Evolutionary conservation across 2,329 filamentous ascomycete genomes (phyloP).

Genomic region (Colletotrichum falcatum): DNA sequence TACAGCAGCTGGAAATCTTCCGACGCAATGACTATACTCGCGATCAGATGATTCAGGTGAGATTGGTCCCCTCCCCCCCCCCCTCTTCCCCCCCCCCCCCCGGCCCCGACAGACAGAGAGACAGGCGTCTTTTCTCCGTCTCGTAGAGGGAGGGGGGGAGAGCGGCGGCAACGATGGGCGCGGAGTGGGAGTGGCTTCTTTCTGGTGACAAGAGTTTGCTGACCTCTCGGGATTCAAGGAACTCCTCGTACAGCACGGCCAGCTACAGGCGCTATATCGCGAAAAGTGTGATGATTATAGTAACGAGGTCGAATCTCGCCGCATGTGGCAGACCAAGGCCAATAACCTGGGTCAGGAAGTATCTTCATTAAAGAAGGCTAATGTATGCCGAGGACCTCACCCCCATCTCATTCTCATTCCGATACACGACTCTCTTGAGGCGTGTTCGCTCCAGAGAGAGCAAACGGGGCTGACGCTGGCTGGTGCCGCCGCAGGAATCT

Average conservation of each 20-base stretch:
- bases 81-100: too few relatives aligned
- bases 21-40: constrained; percentile 33
- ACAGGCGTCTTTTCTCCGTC: too few relatives aligned
- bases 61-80: too few relatives aligned
- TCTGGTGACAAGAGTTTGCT: background rate
- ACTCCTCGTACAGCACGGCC: constrained; percentile 19
- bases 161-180: background rate
- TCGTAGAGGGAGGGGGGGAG: background rate
- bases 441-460: too few relatives aligned
- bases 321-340: constrained; percentile 43
- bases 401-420: too few relatives aligned
- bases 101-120: too few relatives aligned
- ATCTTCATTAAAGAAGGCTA: constrained; percentile 33
- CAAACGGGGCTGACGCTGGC: background rate
- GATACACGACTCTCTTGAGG: too few relatives aligned
- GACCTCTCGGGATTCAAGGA: constrained; percentile 11
- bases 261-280: constrained; percentile 23
- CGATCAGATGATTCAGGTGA: constrained; percentile 39
- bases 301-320: constrained; percentile 43
- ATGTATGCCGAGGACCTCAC: constrained; percentile 12
- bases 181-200: too few relatives aligned
- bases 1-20: constrained; percentile 32
- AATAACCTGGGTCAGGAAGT: constrained; percentile 25
- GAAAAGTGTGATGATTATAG: constrained; percentile 42
- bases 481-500: constrained; percentile 49